These are phyloP conservation scores for Sporothrix schenckii DNA, from an alignment of 2,329 filamentous ascomycete species.

Conservation along the genomic window DNA sequence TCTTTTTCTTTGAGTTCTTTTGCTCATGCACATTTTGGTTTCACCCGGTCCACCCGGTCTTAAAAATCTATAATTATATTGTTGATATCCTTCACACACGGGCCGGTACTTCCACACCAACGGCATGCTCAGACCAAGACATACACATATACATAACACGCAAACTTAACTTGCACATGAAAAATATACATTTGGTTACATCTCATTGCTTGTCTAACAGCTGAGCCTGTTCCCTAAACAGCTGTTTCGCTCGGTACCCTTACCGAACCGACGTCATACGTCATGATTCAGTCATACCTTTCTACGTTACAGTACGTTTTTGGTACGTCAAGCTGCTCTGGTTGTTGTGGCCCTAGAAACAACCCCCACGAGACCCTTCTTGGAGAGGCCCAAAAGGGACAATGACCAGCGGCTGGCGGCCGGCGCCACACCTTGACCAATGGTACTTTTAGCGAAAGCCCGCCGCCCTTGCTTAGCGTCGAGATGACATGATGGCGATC, in stretches of 20 bases:
- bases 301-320: neutral
- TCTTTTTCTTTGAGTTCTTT: conserved; percentile 22
- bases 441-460: neutral
- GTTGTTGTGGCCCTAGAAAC: neutral
- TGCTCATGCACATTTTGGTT: neutral
- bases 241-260: neutral
- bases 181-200: conserved; percentile 18
- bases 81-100: conserved; percentile 17
- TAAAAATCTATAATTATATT: neutral
- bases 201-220: neutral
- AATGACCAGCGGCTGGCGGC: neutral
- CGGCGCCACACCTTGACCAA: neutral
- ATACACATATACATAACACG: conserved; percentile 1
- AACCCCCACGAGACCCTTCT: neutral
- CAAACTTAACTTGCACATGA: neutral
- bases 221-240: neutral
- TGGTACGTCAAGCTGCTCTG: neutral
- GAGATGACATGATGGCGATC: neutral
- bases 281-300: neutral
- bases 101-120: conserved; percentile 1
- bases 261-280: neutral
- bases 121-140: conserved; percentile 16
- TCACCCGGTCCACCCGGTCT: neutral
- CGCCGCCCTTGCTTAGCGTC: neutral
- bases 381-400: neutral